Base-by-base conservation (phyloP, 108 stramenopile species). In the Discostella stelligeroides region DNA sequence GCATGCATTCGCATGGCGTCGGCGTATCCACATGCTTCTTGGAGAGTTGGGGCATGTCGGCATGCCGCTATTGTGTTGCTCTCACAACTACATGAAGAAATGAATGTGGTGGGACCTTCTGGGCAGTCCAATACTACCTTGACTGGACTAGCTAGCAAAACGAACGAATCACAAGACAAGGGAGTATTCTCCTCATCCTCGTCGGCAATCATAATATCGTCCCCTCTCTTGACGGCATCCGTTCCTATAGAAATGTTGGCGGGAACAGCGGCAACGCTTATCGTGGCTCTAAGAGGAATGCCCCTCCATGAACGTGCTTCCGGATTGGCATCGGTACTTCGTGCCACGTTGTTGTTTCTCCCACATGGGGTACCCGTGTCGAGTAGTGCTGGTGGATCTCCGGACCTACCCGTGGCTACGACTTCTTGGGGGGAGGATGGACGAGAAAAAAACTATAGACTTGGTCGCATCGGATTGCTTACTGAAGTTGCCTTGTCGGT, bases 401-500 rank as follows among this genome's bases (percentile, higher is more conserved):
- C 63, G 42, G 80, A 76, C 41, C 56, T 72, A 20, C 57, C 64
- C 23, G 11, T 75, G 1, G 28, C 58, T 12, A 37, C n/a, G n/a
- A n/a, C 54, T 64, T 60, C 85, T 6, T 48, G 79, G 28, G 27
- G 71, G 42, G 41, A 68, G n/a, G 37, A 49, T 34, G 51, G 42
- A 34, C 23, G 37, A 29, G 24, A 34, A 25, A n/a, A 24, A 9
- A 70, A 81, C 61, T 83, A 85, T 27, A 58, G 68, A 27, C 92
- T 88, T 20, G 67, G 82, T 25, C 73, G 86, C 15, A 68, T 75
- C 13, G 86, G 83, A 1, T 68, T 89, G 13, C 63, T 84, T 60
- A 63, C 81, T 0, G 92, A 93, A 65, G 57, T 88, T 21, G 88
- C 88, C 4, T 60, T 93, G 37, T 64, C 67, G 17, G 79, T 92